These are phyloP conservation scores for Erythrophleum fordii DNA, from an alignment of 306 rosid species.

Conservation along the genomic window DNA sequence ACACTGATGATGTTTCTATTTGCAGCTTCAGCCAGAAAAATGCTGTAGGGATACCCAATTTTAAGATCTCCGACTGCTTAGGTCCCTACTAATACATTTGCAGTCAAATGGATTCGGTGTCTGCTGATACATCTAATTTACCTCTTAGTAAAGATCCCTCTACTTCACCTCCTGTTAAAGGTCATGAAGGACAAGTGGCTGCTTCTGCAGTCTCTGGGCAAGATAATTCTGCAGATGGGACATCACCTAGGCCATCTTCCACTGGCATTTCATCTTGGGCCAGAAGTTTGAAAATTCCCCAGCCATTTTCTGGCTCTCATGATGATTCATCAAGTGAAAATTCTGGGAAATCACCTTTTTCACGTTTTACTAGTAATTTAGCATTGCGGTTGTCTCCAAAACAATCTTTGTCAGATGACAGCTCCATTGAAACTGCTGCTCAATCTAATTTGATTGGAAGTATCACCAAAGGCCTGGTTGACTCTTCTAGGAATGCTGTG, in stretches of 20 bases:
- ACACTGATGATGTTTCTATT: conserved; percentile 6
- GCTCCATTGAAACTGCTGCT: conserved; percentile 51
- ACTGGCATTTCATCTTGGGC: conserved; percentile 87
- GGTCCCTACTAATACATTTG: conserved; percentile 33
- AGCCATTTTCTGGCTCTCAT: conserved; percentile 65
- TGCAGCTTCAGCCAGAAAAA: conserved; percentile 45
- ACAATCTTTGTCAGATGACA: conserved; percentile 55
- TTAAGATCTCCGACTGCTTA: conserved; percentile 41
- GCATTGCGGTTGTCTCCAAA: conserved; percentile 90
- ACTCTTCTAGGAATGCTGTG: conserved; percentile 91
- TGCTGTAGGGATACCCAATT: conserved; percentile 43
- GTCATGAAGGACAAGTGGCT: conserved; percentile 45
- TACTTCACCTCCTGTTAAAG: conserved; percentile 45
- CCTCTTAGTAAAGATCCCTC: conserved; percentile 51
- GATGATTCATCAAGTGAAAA: conserved; percentile 70
- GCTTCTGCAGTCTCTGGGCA: conserved; percentile 50
- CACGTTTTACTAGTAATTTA: conserved; percentile 87
- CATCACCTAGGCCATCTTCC: conserved; percentile 58
- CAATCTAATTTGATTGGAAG: conserved; percentile 85
- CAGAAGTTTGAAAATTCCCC: conserved; percentile 78
- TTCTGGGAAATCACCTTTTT: conserved; percentile 75
- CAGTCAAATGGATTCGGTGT: conserved; percentile 68
- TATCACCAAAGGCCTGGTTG: conserved; percentile 84
- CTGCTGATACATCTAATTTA: conserved; percentile 51
- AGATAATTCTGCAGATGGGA: conserved; percentile 54